These are phyloP conservation scores for Phytophthora sojae DNA, from an alignment of 352 stramenopile genomes.

Conservation along the genomic window DNA sequence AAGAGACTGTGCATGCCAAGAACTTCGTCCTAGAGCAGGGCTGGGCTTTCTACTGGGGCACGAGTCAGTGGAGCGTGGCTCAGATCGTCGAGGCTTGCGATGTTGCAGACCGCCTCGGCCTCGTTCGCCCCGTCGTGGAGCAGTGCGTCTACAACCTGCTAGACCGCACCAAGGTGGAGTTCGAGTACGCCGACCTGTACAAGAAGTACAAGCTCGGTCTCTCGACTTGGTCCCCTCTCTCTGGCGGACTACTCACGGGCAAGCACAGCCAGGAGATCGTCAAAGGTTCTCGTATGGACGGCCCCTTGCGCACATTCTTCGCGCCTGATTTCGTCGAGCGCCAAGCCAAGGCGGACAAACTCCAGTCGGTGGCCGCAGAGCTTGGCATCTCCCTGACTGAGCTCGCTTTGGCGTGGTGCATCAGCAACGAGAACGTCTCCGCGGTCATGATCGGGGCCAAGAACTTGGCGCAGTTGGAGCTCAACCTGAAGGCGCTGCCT, in stretches of 20 bases:
- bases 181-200: background rate
- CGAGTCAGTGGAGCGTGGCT: background rate
- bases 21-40: too few relatives aligned
- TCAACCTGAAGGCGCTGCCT: background rate
- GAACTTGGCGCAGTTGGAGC: background rate
- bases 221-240: background rate
- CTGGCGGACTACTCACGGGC: background rate
- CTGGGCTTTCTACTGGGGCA: background rate
- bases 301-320: background rate
- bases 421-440: background rate
- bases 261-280: background rate
- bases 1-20: too few relatives aligned
- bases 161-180: background rate
- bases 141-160: background rate
- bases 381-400: background rate
- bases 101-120: background rate
- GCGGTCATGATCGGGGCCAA: background rate
- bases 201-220: background rate
- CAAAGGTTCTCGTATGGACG: background rate
- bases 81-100: background rate
- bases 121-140: background rate
- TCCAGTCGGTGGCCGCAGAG: background rate
- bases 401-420: background rate
- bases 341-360: background rate
- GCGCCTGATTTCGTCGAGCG: background rate